Base-by-base conservation (phyloP, 495 filamentous ascomycete species). In the Cercophora newfieldiana region DNA sequence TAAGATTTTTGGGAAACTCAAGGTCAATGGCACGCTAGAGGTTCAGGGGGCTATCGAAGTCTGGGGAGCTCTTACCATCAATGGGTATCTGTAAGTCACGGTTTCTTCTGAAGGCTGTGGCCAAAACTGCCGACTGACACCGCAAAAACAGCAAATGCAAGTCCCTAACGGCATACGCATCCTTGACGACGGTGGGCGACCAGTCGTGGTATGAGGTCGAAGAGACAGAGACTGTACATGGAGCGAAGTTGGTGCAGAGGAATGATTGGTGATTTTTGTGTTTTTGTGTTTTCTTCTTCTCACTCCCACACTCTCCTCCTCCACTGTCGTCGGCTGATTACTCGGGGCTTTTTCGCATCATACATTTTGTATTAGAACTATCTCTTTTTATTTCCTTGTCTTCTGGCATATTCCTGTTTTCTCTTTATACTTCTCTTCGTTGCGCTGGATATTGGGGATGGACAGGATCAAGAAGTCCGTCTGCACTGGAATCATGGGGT, bases 1-100 rank as follows among this genome's bases (percentile, higher is more conserved):
- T 63, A 79, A 77, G 65, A 77, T 76, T 28, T 79, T 75, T 71
- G 77, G 77, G 22, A 77, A 78, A 67, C 71, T 79, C 10, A 79
- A 71, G 57, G 68, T 79, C 33, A 71, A 68, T 8, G 77, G 77
- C 3, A 72, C 67, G 10, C 68, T 76, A 10, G 72, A 77, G 25
- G 75, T 73, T n/a, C 63, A 71, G 10, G 75, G 72, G 29, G 69
- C 72, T 14, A 59, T 79, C 60, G 77, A 79, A 49, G 76, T 79
- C 5, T 79, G 73, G 71, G 77, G 77, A 2, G 69, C 70, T 18
- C 26, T 78, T 24, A 76, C 68, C 1, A 76, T 79, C 55, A 72
- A 77, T 25, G 77, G 77, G 25, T 77, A 69, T 64, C 55, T 79
- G 77, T 79, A 72, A 66, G 77, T 70, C 8, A 30, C 3, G n/a